Evolutionary conservation across 768 basidiomycete species (phyloP), one percentile per base, ranked within the genome.

Genomic region (Sporobolomyces phaffii): DNA sequence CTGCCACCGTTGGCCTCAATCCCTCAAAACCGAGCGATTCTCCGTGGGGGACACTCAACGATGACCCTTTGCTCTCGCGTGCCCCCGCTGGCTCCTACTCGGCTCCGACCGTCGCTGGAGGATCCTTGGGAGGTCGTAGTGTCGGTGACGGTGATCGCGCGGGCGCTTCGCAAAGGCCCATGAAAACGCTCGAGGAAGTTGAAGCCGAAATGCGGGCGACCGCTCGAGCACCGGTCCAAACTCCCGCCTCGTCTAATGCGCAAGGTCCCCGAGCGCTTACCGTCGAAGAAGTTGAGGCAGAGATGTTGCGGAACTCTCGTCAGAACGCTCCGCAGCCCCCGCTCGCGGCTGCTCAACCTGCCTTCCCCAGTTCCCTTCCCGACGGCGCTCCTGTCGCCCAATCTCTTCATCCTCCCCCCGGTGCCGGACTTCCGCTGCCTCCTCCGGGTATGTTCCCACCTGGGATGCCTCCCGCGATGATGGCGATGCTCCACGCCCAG

Each of bases 311-410:
- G 6, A 54, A 61, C 43, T 22, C 22, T 20, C 65, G 33, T 24
- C 61, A 43, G 17, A 38, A 44, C 38, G 31, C 64, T 34, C 10
- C 48, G 68, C 76, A 83, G 8, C 84, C 84, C 17, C 86, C 87
- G 73, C 85, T 81, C 71, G 76, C 75, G 47, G 82, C 85, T 11
- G 87, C 51, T 38, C 33, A 41, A 17, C 34, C 38, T 88, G 70
- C 76, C 87, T 84, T 86, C 2, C 87, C 88, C 62, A 83, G 80
- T 14, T 88, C 87, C 65, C 85, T 86, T 62, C 75, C 87, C 48
- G 84, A 82, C 51, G 83, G 80, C 49, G 82, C 70, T 60, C 64
- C n/a, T n/a, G 31, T 29, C 38, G 38, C 38, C 10, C 38, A 38
- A 38, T 9, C 38, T 38, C 38, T 17, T 17, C 17, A n/a, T 56